Evolutionary conservation across 441 rosid species (phyloP), one percentile per base, ranked within the genome.

Genomic region (Populus hybrid): DNA sequence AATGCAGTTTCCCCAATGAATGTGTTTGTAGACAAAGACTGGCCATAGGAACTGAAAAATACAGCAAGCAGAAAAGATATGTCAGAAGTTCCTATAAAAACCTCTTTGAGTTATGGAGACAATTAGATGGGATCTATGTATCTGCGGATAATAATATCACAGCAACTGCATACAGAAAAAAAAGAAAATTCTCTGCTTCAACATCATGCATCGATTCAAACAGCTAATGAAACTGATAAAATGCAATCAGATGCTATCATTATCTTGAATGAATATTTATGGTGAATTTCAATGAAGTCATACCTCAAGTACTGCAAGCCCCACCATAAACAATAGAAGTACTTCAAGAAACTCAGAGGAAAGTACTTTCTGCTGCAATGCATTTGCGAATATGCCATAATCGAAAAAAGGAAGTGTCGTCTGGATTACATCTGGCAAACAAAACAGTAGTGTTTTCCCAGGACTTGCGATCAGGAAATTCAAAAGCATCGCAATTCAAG

Each of bases 271-370:
- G 21, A 23, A 61, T 8, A 16, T 18, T 10, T 40, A 6, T 9
- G 34, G 61, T 35, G 2, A 12, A 20, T 50, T 46, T 34, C 40
- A 40, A 21, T 38, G 72, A 73, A 40, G 30, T 10, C 72, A 46
- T 88, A 91, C 99, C 98, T 95, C 86, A 93, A 83, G 79, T 90
- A 88, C 87, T 91, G 98, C 77, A 95, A 83, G 10, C 99, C 97
- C 90, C 92, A 95, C 99, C 97, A 93, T 0, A 93, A 87, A 83
- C 95, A 92, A 74, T 92, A 93, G 75, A 93, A 87, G 75, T 92
- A 93, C 76, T 93, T 85, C 87, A 32, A 88, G 71, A 78, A 95
- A 92, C 0, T 76, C 79, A 0, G 92, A 88, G 66, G 97, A 85
- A 20, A 90, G 78, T 2, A 92, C 92, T 5, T 86, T 81, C 69